Evolutionary conservation across 164 flowering plant species (phyloP).

Genomic region (Macadamia integrifolia): DNA sequence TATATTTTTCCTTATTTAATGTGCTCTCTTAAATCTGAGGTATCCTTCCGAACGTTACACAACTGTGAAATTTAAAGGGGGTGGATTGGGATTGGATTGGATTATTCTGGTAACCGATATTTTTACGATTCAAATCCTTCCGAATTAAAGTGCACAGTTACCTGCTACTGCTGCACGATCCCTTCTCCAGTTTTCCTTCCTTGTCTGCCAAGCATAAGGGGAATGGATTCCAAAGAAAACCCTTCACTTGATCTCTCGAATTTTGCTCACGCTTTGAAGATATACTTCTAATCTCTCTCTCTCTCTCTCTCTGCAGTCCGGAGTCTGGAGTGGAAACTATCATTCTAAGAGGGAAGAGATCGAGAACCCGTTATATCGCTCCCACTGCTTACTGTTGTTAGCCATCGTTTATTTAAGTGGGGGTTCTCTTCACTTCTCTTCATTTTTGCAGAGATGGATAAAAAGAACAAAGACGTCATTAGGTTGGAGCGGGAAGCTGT

Average conservation of each 20-base stretch:
- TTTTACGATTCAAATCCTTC: too few species aligned
- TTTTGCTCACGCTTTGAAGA: constrained; percentile 5
- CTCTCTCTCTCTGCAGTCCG: too few species aligned
- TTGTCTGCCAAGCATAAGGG: constrained; percentile 11
- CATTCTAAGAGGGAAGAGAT: background rate
- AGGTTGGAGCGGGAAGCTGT: constrained; percentile 76
- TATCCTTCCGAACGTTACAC: too few species aligned
- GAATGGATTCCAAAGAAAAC: constrained; percentile 10
- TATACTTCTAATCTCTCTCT: background rate
- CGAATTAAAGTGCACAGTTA: too few species aligned
- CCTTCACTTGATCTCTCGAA: constrained; percentile 8
- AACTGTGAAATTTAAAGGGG: too few species aligned
- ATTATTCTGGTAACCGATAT: too few species aligned
- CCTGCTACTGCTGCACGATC: too few species aligned
- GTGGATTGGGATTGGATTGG: too few species aligned
- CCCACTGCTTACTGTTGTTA: background rate
- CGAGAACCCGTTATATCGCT: background rate
- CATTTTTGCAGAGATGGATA: constrained; percentile 10
- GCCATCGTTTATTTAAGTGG: background rate
- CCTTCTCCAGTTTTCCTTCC: background rate
- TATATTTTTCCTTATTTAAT: too few species aligned
- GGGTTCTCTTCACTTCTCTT: background rate
- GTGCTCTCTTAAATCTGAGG: too few species aligned
- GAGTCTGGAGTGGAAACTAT: too few species aligned
- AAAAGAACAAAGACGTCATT: constrained; percentile 50